Evolutionary conservation across 2,329 filamentous ascomycete genomes (phyloP).

Genomic region (Pestalotiopsis sp.): DNA sequence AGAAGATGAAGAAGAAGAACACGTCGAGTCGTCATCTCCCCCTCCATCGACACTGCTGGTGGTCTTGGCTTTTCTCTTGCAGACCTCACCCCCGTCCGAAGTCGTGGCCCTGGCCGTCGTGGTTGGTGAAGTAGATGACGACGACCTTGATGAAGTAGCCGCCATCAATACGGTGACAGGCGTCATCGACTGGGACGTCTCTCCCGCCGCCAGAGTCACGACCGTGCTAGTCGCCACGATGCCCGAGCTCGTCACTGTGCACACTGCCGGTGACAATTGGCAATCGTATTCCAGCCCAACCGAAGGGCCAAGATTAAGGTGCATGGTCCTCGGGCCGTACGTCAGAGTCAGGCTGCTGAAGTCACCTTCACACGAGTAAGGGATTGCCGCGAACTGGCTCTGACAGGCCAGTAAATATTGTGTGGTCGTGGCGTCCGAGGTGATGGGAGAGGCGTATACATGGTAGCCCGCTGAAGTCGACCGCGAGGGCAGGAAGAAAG

Average conservation of each 20-base stretch:
- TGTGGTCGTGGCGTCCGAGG: conserved; percentile 1
- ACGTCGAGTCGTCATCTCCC: not conserved
- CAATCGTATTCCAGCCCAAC: conserved; percentile 10
- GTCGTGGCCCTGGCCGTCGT: not conserved
- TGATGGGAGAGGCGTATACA: conserved; percentile 2
- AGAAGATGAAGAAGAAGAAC: not conserved
- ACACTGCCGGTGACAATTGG: conserved; percentile 3
- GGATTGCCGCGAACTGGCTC: not conserved
- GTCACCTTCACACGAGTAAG: conserved; percentile 3
- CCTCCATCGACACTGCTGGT: not conserved
- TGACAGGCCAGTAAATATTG: conserved; percentile 7
- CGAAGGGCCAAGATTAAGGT: conserved; percentile 5
- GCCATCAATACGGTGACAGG: conserved; percentile 23
- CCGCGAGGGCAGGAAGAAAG: conserved; percentile 4
- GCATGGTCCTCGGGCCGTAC: conserved; percentile 1
- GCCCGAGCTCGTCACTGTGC: conserved; percentile 9
- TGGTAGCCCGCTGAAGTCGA: conserved; percentile 7
- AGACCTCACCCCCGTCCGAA: not conserved
- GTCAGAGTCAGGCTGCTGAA: conserved; percentile 8
- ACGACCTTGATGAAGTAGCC: conserved; percentile 4
- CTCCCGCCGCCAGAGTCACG: not conserved
- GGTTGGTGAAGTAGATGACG: conserved; percentile 4
- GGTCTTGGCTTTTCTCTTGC: conserved; percentile 5
- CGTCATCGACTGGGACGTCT: conserved; percentile 19
- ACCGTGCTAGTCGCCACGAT: conserved; percentile 13